phyloP scores from a whole-genome alignment of 1,139 yeast genomes.

The Scheffersomyces illinoinensis region DNA sequence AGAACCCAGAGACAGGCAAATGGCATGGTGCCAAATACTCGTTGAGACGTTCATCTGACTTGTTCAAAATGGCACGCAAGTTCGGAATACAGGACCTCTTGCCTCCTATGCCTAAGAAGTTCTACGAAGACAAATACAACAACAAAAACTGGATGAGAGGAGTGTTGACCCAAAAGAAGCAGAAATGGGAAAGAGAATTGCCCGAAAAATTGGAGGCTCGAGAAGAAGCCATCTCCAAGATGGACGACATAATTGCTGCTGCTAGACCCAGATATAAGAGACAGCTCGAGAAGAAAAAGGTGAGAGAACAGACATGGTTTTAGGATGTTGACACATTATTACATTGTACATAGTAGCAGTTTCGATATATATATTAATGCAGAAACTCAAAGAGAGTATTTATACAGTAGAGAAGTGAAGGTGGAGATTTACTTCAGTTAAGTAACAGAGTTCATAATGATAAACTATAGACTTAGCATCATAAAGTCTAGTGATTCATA shows the following conservation, averaged over 20 bases:
- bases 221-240: slow-evolving; percentile 65
- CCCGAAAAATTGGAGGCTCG: slow-evolving; percentile 63
- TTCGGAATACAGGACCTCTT: slow-evolving; percentile 78
- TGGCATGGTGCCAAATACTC: slow-evolving; percentile 82
- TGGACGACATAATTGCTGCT: slow-evolving; percentile 69
- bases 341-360: background rate
- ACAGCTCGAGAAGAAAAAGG: slow-evolving; percentile 53
- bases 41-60: slow-evolving; percentile 79
- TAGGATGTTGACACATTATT: background rate
- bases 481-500: no score
- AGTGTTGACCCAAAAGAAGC: slow-evolving; percentile 75
- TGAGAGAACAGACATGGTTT: slow-evolving; percentile 51
- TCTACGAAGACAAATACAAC: slow-evolving; percentile 80
- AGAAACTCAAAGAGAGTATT: background rate
- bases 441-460: background rate
- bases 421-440: background rate
- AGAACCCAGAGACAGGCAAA: slow-evolving; percentile 75
- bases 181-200: slow-evolving; percentile 73
- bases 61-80: slow-evolving; percentile 79
- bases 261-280: slow-evolving; percentile 65
- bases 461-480: no score
- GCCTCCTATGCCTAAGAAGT: slow-evolving; percentile 74
- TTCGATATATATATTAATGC: background rate
- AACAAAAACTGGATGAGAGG: slow-evolving; percentile 76
- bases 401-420: background rate